These are phyloP conservation scores for Leccinum subgranulosum DNA, from an alignment of 768 basidiomycete species.

Conservation along the genomic window DNA sequence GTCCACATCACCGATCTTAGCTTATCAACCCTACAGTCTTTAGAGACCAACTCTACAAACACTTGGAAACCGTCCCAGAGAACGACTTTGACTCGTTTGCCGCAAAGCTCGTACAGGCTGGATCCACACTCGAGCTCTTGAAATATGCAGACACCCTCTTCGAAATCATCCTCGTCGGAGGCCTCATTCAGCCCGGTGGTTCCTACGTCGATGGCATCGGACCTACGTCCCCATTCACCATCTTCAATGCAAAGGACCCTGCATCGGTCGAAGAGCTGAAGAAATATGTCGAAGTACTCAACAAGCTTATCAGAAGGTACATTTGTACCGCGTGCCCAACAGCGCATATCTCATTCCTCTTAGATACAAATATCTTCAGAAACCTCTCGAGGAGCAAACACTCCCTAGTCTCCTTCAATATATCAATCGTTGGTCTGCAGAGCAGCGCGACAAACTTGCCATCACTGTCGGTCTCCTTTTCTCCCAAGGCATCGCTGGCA, in stretches of 20 bases:
- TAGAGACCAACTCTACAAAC: constrained; percentile 89
- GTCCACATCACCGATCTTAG: not conserved
- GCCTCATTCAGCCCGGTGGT: constrained; percentile 95
- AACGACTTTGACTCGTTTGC: constrained; percentile 81
- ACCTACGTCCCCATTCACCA: constrained; percentile 83
- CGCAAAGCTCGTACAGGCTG: constrained; percentile 86
- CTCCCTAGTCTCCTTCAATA: constrained; percentile 87
- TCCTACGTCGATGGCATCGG: constrained; percentile 85
- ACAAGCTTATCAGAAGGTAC: constrained; percentile 93
- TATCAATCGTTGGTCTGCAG: constrained; percentile 76
- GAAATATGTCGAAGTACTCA: constrained; percentile 91
- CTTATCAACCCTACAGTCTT: constrained; percentile 55
- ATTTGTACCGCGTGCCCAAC: constrained; percentile 12
- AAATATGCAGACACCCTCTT: constrained; percentile 98
- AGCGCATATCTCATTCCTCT: constrained; percentile 1
- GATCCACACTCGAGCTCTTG: constrained; percentile 88
- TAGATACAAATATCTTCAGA: constrained; percentile 99
- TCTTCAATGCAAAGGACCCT: constrained; percentile 78
- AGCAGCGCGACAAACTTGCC: constrained; percentile 80
- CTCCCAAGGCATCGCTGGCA: constrained; percentile 77
- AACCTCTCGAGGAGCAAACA: constrained; percentile 84
- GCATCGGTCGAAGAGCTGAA: constrained; percentile 83
- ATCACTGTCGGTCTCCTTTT: constrained; percentile 79
- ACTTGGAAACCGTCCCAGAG: constrained; percentile 77
- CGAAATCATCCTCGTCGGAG: constrained; percentile 93